A percentile compares a stretch with the other conserved stretches of the same genome.
Evolutionary conservation across 2,329 filamentous ascomycete genomes (phyloP).

Genomic region (Curvularia sp.): DNA sequence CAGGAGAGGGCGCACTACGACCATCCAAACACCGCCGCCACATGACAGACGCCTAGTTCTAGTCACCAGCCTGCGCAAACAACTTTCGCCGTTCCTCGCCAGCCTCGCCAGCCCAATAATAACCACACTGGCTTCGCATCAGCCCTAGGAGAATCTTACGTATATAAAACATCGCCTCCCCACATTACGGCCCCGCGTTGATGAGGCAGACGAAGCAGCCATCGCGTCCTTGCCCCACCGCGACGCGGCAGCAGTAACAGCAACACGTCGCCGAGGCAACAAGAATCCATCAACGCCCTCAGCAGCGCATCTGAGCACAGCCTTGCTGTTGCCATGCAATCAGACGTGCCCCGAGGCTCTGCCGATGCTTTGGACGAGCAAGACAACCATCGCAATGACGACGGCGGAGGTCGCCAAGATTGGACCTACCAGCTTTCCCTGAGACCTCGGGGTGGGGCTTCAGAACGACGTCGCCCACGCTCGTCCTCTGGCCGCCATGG

Average conservation of each 20-base stretch:
- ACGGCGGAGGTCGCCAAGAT: neutral
- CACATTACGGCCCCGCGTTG: neutral
- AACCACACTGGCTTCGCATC: neutral
- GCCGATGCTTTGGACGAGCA: neutral
- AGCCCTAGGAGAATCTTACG: neutral
- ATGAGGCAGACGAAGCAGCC: constrained; percentile 4
- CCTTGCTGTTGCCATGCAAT: constrained; percentile 20
- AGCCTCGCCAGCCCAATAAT: constrained; percentile 1
- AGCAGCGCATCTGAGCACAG: constrained; percentile 13
- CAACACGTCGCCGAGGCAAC: constrained; percentile 6
- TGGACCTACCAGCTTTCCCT: neutral
- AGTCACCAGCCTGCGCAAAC: constrained; percentile 9
- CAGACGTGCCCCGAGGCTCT: constrained; percentile 15
- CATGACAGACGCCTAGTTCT: neutral
- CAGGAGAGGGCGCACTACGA: neutral
- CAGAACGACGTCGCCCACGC: neutral
- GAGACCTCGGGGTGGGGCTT: neutral
- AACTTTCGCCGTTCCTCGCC: constrained; percentile 13
- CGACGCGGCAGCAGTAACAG: constrained; percentile 1
- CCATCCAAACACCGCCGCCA: constrained; percentile 1
- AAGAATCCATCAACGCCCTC: neutral
- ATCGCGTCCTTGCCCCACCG: constrained; percentile 16
- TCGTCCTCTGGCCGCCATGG: neutral
- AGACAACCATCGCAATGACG: neutral
- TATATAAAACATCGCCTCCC: neutral